Conservation (phyloP, 2,329 filamentous ascomycete species). For the Trichoderma sp. region DNA sequence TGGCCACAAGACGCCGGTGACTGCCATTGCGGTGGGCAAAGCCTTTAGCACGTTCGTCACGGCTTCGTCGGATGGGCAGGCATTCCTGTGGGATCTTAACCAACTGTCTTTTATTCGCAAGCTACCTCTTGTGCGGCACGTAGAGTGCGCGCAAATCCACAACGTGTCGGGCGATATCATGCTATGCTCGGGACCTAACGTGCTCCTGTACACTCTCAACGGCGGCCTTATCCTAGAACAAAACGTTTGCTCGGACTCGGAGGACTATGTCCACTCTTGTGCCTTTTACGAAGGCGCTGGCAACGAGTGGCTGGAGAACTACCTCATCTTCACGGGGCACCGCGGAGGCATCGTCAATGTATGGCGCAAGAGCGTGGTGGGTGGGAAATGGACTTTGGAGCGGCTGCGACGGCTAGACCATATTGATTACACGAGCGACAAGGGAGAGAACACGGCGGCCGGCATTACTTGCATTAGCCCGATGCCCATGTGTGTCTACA, state of each 20-base stretch:
- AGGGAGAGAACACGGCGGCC: constrained; percentile 56
- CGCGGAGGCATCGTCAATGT: constrained; percentile 79
- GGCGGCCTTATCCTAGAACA: constrained; percentile 80
- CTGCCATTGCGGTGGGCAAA: constrained; percentile 77
- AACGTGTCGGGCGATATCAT: constrained; percentile 88
- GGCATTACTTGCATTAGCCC: constrained; percentile 85
- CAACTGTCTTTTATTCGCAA: constrained; percentile 80
- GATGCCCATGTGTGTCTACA: constrained; percentile 81
- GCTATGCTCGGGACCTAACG: constrained; percentile 71
- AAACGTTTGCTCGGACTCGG: constrained; percentile 66
- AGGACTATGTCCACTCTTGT: constrained; percentile 77
- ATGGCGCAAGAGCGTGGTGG: constrained; percentile 57
- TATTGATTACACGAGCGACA: constrained; percentile 63
- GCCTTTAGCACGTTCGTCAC: constrained; percentile 87
- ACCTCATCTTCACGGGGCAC: constrained; percentile 87
- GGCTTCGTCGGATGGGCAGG: constrained; percentile 75
- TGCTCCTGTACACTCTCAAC: constrained; percentile 84
- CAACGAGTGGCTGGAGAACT: constrained; percentile 88
- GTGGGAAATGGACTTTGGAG: constrained; percentile 70
- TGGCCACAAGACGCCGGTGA: constrained; percentile 83
- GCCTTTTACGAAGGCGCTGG: constrained; percentile 90
- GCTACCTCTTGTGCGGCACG: constrained; percentile 56
- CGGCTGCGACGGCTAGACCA: constrained; percentile 82
- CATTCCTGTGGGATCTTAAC: constrained; percentile 93
- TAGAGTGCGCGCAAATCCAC: constrained; percentile 80